These are phyloP conservation scores for Phaeosphaeria sp. DNA, from an alignment of 2,329 filamentous ascomycete genomes.

Conservation along the genomic window DNA sequence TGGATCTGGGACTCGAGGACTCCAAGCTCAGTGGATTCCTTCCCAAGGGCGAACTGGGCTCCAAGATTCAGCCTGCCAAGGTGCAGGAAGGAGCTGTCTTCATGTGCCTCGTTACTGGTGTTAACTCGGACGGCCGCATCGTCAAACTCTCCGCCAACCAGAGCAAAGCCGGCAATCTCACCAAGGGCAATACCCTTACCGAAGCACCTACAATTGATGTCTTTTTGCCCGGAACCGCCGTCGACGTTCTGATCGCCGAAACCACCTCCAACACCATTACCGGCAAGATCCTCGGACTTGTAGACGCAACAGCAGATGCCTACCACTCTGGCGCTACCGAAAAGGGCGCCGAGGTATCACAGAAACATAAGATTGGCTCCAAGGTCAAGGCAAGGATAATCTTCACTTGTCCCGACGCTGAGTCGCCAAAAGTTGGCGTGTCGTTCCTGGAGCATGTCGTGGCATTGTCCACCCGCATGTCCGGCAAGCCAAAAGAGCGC, in stretches of 20 bases:
- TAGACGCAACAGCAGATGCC: conserved; percentile 89
- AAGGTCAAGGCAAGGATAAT: conserved; percentile 88
- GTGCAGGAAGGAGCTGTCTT: conserved; percentile 85
- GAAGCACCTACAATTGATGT: conserved; percentile 87
- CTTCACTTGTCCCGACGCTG: conserved; percentile 81
- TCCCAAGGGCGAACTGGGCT: conserved; percentile 79
- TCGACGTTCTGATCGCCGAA: conserved; percentile 83
- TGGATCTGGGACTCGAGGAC: conserved; percentile 83
- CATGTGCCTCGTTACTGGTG: conserved; percentile 79
- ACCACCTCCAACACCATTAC: conserved; percentile 75
- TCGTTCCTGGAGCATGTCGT: conserved; percentile 87
- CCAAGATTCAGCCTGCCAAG: conserved; percentile 67
- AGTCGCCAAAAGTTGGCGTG: conserved; percentile 83
- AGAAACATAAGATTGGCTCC: conserved; percentile 81
- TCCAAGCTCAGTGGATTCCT: conserved; percentile 80
- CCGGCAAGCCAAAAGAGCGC: conserved; percentile 48
- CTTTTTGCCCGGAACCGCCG: conserved; percentile 89
- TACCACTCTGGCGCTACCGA: conserved; percentile 84
- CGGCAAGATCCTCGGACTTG: conserved; percentile 89
- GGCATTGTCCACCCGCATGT: conserved; percentile 60
- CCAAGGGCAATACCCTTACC: conserved; percentile 69
- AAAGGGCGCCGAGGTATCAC: conserved; percentile 72
- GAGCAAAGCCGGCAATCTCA: conserved; percentile 71
- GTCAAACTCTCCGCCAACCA: conserved; percentile 82
- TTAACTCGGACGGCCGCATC: conserved; percentile 79